Percentiles rank a stretch among this genome's conserved stretches.
Evolutionary conservation across 1,284 basidiomycete genomes (phyloP).

Genomic region (Puccinia hordei): DNA sequence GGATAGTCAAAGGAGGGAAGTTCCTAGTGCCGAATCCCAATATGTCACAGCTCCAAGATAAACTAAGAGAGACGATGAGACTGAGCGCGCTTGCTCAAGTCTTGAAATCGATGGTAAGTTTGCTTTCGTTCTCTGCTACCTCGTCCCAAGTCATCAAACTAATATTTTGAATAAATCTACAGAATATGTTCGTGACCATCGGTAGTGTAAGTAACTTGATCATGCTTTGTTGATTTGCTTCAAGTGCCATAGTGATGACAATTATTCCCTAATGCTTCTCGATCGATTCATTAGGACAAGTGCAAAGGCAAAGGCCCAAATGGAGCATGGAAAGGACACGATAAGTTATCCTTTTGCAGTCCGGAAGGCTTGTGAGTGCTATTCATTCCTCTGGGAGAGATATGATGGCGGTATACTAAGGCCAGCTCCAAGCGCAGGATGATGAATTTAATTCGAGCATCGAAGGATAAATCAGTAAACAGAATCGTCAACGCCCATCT

Average conservation of each 20-base stretch:
- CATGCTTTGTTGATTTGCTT: neutral
- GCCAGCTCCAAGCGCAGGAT: neutral
- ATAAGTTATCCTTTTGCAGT: constrained; percentile 42
- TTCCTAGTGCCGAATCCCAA: constrained; percentile 31
- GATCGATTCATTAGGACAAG: constrained; percentile 22
- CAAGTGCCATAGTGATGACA: neutral
- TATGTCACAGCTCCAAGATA: constrained; percentile 26
- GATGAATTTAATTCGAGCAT: constrained; percentile 47
- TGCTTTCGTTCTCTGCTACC: neutral
- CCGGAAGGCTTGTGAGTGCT: constrained; percentile 44
- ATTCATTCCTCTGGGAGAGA: neutral
- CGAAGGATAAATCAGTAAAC: constrained; percentile 35
- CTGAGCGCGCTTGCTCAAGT: constrained; percentile 45
- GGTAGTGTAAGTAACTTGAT: constrained; percentile 25
- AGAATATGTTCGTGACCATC: constrained; percentile 46
- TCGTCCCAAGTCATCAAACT: neutral
- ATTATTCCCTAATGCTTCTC: neutral
- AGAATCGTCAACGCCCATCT: constrained; percentile 43
- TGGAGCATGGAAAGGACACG: constrained; percentile 35
- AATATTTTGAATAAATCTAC: neutral
- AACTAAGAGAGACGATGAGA: constrained; percentile 28
- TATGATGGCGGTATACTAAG: neutral
- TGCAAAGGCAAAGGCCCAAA: constrained; percentile 18
- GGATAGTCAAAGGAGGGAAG: constrained; percentile 23
- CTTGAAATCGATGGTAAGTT: constrained; percentile 37